Evolutionary conservation across 2,329 filamentous ascomycete species (phyloP), one percentile per base, ranked within the genome.

Genomic region (Botrytis tulipae): DNA sequence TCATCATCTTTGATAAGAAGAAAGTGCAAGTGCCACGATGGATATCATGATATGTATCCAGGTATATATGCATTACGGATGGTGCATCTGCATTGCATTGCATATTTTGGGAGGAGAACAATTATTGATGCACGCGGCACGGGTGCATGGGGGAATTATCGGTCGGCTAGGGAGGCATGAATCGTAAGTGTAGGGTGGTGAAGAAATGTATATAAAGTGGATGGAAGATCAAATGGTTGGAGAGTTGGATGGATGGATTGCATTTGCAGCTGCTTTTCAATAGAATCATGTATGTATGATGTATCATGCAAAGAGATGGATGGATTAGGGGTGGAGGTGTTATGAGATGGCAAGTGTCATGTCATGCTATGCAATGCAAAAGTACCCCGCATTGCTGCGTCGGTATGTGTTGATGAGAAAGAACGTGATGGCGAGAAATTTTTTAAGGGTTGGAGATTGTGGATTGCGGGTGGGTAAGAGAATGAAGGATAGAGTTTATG

Each of bases 321-420:
- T 63, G 37, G 61, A 44, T 12, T 12, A 63, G 40, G 37, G 37
- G 37, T 42, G 25, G 40, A 42, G 61, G 37, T 40, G 25, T 63
- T 44, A 25, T 63, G 61, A 63, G 61, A 42, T 42, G 37, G 61
- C 61, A 63, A 57, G 51, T 57, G 51, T 29, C 51, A 57, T 57
- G 51, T 57, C 51, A 57, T 57, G 51, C 4, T 14, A 57, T 57
- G 61, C 61, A 63, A 42, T 62, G 60, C 35, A 62, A 2, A 44
- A 42, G 61, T 63, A 63, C 61, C 61, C 61, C 61, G 61, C 61
- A 63, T 63, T 63, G 8, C 37, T 63, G 61, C 37, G 61, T 63
- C 61, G 61, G n/a, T 42, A 44, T 63, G 61, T 63, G 40, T 62
- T 62, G 48, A 54, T 42, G 37, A 6, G 61, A 63, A 42, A 40